phyloP scores from a whole-genome alignment of 2,329 filamentous ascomycete genomes.

The Fusarium metavorans region DNA sequence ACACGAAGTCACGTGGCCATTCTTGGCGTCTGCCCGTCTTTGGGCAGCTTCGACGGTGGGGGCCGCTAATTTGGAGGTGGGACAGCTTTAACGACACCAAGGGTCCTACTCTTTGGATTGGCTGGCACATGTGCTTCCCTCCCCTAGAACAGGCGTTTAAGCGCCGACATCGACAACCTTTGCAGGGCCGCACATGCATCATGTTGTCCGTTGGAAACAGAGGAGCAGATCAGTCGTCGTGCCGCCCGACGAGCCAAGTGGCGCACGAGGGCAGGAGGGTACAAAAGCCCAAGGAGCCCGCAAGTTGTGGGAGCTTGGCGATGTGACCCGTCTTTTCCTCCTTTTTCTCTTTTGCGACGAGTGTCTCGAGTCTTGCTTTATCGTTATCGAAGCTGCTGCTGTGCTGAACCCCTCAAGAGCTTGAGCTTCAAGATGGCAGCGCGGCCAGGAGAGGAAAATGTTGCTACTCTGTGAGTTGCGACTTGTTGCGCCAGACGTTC shows the following conservation, averaged over 20 bases:
- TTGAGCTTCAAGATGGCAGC: slow-evolving; percentile 55
- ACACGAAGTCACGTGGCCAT: slow-evolving; percentile 43
- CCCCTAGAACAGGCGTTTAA: slow-evolving; percentile 44
- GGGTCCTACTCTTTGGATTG: slow-evolving; percentile 41
- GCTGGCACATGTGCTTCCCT: slow-evolving; percentile 37
- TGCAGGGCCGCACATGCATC: slow-evolving; percentile 40
- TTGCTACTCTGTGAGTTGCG: slow-evolving; percentile 62
- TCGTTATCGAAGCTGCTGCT: not conserved
- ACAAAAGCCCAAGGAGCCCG: slow-evolving; percentile 42
- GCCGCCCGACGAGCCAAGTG: slow-evolving; percentile 37
- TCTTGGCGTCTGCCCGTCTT: not conserved
- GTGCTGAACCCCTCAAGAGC: slow-evolving; percentile 1
- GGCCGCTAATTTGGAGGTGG: slow-evolving; percentile 42
- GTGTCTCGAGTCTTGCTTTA: slow-evolving; percentile 3
- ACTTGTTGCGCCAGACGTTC: not conserved
- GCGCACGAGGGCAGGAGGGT: slow-evolving; percentile 31
- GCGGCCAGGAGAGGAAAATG: slow-evolving; percentile 62
- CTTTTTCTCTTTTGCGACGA: slow-evolving; percentile 17
- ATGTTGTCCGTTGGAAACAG: slow-evolving; percentile 40
- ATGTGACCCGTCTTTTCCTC: slow-evolving; percentile 6
- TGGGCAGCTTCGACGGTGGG: slow-evolving; percentile 28
- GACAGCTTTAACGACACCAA: slow-evolving; percentile 41
- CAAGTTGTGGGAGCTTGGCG: slow-evolving; percentile 29
- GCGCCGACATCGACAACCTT: slow-evolving; percentile 46
- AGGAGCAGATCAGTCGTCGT: slow-evolving; percentile 34